These are phyloP conservation scores for Violaceomyces palustris DNA, from an alignment of 1,284 basidiomycete species.

Conservation along the genomic window DNA sequence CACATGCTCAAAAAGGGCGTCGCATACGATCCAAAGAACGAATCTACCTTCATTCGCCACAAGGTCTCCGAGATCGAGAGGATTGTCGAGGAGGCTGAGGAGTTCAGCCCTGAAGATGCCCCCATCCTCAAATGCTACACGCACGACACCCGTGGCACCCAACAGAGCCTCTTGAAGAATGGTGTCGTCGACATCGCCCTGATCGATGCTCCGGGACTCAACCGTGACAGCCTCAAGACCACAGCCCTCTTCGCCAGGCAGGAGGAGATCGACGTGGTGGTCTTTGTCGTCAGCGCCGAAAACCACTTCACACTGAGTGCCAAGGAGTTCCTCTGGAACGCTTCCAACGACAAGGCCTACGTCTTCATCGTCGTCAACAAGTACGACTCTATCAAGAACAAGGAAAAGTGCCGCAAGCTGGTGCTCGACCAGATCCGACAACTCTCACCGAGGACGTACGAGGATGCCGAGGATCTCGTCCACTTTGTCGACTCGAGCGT, in stretches of 20 bases:
- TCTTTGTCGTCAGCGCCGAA: constrained; percentile 96
- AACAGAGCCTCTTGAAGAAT: constrained; percentile 62
- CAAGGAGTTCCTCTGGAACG: constrained; percentile 88
- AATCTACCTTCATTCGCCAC: constrained; percentile 70
- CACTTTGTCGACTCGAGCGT: constrained; percentile 89
- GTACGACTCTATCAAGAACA: constrained; percentile 91
- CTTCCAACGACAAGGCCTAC: constrained; percentile 94
- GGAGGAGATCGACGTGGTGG: constrained; percentile 96
- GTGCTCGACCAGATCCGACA: constrained; percentile 93
- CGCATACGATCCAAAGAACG: constrained; percentile 69
- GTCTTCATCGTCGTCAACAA: constrained; percentile 99
- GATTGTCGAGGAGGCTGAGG: constrained; percentile 68
- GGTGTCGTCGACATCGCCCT: constrained; percentile 95
- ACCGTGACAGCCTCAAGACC: constrained; percentile 90
- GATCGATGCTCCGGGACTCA: constrained; percentile 96
- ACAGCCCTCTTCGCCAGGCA: constrained; percentile 93
- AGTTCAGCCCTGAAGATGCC: constrained; percentile 58
- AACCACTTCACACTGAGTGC: constrained; percentile 97
- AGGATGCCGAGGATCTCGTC: constrained; percentile 85
- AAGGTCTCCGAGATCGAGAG: constrained; percentile 69
- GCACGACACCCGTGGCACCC: constrained; percentile 29
- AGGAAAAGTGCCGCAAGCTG: constrained; percentile 81
- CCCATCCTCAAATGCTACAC: constrained; percentile 55
- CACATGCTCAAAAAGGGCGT: constrained; percentile 61
- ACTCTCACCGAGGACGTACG: constrained; percentile 84